Evolutionary conservation across 1,284 basidiomycete species (phyloP), one percentile per base, ranked within the genome.

Genomic region (Leccinum angustisporum): DNA sequence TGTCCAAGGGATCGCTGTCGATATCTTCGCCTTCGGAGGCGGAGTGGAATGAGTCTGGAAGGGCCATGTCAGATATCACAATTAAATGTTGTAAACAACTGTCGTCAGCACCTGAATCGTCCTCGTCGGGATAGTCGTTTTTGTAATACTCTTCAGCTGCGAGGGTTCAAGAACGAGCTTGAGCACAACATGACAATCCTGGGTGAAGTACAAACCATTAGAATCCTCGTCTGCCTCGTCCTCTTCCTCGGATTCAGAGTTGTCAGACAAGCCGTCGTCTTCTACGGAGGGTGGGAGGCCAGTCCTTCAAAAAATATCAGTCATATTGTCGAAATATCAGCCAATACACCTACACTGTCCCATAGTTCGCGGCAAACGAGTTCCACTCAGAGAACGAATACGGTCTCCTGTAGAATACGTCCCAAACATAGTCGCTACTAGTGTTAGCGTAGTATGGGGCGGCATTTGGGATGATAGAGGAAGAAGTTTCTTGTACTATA

Each of bases 151-250:
- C 90, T 72, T 92, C 90, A 14, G 86, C 90, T 92, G 64, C n/a
- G 54, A 43, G 14, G 16, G 56, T 59, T 46, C 38, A 34, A 31
- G 9, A 52, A 40, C 54, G 56, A 54, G 53, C 36, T 36, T 59
- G 16, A 50, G 56, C 5, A 36, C 16, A 48, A 58, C n/a, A 57
- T 50, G 9, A 57, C 43, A 13, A 36, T 18, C 31, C 8, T 7
- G 40, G 5, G 38, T 4, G 16, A 9, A 34, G 55, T 1, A 70
- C 79, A 51, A 58, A 90, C 90, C 88, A 74, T 92, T 92, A 0
- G 90, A 92, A 67, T 92, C 90, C 67, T 92, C 90, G 63, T 92
- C 90, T 3, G 84, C 90, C 66, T 89, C 88, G 61, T 90, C 90
- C 63, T 86, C 87, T 61, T 80, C 80, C 63, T 89, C 88, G 0